A percentile compares a stretch with the other conserved stretches of the same genome.
These are phyloP conservation scores for Arachnomyces sp. DNA, from an alignment of 2,329 filamentous ascomycete genomes.

Conservation along the genomic window DNA sequence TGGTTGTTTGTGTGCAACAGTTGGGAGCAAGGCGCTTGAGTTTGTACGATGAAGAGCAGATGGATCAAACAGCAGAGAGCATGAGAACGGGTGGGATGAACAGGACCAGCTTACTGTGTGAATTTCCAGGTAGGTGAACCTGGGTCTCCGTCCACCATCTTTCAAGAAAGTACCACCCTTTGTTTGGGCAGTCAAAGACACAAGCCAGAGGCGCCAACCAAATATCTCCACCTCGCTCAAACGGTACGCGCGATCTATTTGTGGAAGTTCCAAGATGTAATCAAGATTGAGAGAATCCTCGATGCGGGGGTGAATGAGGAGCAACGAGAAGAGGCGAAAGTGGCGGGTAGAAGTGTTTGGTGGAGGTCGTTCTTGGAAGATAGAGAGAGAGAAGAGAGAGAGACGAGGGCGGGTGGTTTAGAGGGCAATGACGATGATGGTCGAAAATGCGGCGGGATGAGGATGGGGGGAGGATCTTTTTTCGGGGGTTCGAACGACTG, in stretches of 20 bases:
- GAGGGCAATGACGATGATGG: conserved; percentile 1
- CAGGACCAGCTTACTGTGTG: conserved; percentile 67
- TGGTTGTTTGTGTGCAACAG: background rate
- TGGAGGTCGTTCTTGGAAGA: conserved; percentile 12
- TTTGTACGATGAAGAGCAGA: conserved; percentile 4
- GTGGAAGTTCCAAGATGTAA: conserved; percentile 5
- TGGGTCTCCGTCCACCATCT: conserved; percentile 94
- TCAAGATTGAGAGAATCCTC: conserved; percentile 5
- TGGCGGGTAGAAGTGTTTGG: conserved; percentile 12
- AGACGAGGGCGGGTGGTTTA: background rate
- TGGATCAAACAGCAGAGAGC: conserved; percentile 11
- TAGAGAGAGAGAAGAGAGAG: conserved; percentile 9
- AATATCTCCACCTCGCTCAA: conserved; percentile 3
- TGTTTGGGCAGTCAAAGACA: conserved; percentile 16
- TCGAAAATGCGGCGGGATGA: background rate
- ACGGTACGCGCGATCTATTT: conserved; percentile 3
- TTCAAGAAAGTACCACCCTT: conserved; percentile 38
- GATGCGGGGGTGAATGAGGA: conserved; percentile 7
- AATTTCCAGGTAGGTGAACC: conserved; percentile 98
- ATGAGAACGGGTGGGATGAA: conserved; percentile 8
- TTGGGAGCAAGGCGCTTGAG: conserved; percentile 5
- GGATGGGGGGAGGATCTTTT: conserved; percentile 2
- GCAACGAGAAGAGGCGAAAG: conserved; percentile 10
- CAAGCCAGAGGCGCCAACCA: conserved; percentile 13
- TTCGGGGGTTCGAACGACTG: conserved; percentile 5